A percentile compares a stretch with the other conserved stretches of the same genome.
Evolutionary conservation across 2,329 filamentous ascomycete genomes (phyloP).

Genomic region (Pestalotiopsis sp.): DNA sequence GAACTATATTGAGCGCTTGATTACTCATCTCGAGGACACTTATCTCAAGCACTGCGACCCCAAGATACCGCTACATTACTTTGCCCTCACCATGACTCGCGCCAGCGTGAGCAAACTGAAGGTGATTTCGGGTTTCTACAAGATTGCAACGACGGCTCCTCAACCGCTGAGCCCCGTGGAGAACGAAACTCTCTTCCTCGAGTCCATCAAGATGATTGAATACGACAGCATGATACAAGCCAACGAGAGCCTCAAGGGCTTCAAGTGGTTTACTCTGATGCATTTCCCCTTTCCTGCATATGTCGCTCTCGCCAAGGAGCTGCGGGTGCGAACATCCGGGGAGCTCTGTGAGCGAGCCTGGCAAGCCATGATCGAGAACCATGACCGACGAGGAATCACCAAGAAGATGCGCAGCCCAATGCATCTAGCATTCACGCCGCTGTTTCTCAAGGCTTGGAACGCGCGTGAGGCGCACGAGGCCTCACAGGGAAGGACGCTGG

Average conservation of each 20-base stretch:
- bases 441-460: constrained; percentile 66
- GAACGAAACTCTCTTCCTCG: constrained; percentile 54
- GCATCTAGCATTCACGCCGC: constrained; percentile 58
- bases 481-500: constrained; percentile 43
- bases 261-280: constrained; percentile 61
- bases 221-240: constrained; percentile 60
- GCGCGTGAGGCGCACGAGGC: constrained; percentile 52
- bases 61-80: constrained; percentile 61
- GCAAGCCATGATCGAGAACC: constrained; percentile 57
- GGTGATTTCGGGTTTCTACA: constrained; percentile 55
- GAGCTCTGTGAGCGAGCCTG: constrained; percentile 61
- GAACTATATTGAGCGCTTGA: constrained; percentile 56
- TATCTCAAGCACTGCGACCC: constrained; percentile 60
- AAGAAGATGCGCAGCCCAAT: constrained; percentile 56
- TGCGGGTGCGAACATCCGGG: constrained; percentile 55
- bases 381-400: constrained; percentile 52
- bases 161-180: constrained; percentile 44
- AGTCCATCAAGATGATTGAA: constrained; percentile 61
- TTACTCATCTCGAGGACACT: constrained; percentile 55
- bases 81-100: constrained; percentile 60
- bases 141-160: constrained; percentile 43
- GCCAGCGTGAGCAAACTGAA: constrained; percentile 60
- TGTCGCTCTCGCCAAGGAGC: constrained; percentile 60
- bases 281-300: constrained; percentile 65
- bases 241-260: constrained; percentile 52